These are phyloP conservation scores for Suhomyces panamericanus DNA, from an alignment of 1,139 yeast species.

Conservation along the genomic window DNA sequence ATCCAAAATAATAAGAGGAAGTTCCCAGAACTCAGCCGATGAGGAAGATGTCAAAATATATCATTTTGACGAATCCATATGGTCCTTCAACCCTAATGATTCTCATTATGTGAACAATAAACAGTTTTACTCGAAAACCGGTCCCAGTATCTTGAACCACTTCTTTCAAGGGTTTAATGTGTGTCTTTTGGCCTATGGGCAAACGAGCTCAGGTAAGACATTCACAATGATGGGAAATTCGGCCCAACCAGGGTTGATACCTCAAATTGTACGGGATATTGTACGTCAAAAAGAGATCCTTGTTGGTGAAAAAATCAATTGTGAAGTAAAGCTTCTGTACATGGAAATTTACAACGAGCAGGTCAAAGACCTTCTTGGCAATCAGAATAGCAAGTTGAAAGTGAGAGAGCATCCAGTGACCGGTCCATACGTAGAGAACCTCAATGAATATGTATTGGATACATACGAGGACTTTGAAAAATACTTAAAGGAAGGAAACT, in stretches of 20 bases:
- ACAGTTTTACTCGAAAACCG: constrained; percentile 52
- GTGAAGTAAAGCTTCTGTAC: constrained; percentile 60
- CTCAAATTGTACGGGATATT: constrained; percentile 56
- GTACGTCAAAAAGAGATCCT: constrained; percentile 43
- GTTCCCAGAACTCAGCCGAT: constrained; percentile 11
- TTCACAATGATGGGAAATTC: constrained; percentile 70
- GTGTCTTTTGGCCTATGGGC: constrained; percentile 77
- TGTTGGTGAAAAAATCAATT: constrained; percentile 44
- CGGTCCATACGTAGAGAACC: constrained; percentile 72
- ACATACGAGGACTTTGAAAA: constrained; percentile 44
- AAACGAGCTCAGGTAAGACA: constrained; percentile 74
- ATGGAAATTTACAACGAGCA: constrained; percentile 75
- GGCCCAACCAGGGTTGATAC: constrained; percentile 58
- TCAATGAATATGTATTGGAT: constrained; percentile 50
- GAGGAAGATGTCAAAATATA: constrained; percentile 34
- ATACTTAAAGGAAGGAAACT: constrained; percentile 48
- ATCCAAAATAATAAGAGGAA: constrained; percentile 2
- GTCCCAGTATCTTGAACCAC: constrained; percentile 60
- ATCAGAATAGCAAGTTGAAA: constrained; percentile 34
- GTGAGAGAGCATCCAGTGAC: constrained; percentile 61
- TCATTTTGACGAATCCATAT: constrained; percentile 57
- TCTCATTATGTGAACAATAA: constrained; percentile 47
- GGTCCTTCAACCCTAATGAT: constrained; percentile 49
- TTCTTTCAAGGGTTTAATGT: constrained; percentile 70
- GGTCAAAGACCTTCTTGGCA: constrained; percentile 55